phyloP scores from a whole-genome alignment of 305 asterid species.

The Rubia balearica region DNA sequence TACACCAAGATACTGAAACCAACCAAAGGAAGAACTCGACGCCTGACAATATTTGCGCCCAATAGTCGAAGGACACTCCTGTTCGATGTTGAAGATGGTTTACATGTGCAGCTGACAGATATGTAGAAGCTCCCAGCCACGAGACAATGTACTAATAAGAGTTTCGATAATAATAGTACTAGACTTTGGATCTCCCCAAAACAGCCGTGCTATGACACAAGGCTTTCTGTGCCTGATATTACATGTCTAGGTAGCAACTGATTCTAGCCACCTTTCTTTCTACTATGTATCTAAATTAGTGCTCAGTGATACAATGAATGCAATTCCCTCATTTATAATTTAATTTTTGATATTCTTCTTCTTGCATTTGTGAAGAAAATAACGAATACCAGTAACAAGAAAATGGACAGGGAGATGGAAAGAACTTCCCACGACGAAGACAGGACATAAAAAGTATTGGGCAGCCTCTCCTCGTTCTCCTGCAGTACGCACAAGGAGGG shows the following conservation, averaged over 20 bases:
- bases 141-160: neutral
- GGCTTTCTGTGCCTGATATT: neutral
- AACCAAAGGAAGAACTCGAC: neutral
- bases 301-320: slow-evolving; percentile 5
- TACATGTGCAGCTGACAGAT: neutral
- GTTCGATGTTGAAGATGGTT: neutral
- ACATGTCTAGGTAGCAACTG: neutral
- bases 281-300: neutral
- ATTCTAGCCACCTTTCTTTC: neutral
- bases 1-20: slow-evolving; percentile 1
- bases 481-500: slow-evolving; percentile 27
- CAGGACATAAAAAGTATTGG: slow-evolving; percentile 21
- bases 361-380: slow-evolving; percentile 51
- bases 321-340: slow-evolving; percentile 31
- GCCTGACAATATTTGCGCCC: neutral
- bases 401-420: slow-evolving; percentile 26
- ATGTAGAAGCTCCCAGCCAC: neutral
- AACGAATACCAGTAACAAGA: slow-evolving; percentile 37
- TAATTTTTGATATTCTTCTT: slow-evolving; percentile 58
- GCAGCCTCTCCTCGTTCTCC: slow-evolving; percentile 31
- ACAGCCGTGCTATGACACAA: neutral
- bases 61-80: neutral
- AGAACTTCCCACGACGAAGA: slow-evolving; percentile 37
- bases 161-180: neutral
- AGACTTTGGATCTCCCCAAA: neutral